Base-by-base conservation (phyloP, 306 rosid genomes). In the Rubus idaeus region DNA sequence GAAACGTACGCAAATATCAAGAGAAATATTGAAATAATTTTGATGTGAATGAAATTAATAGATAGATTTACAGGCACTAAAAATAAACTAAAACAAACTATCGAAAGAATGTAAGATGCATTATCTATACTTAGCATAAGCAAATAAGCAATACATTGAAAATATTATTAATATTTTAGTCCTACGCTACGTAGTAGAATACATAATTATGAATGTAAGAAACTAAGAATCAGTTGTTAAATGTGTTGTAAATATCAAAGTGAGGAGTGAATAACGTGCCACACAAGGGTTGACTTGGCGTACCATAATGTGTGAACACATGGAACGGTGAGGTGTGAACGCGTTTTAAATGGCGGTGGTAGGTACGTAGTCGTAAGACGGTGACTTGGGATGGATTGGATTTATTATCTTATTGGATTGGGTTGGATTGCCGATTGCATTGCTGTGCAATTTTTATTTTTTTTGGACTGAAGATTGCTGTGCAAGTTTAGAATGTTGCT, bases 301-400 rank as follows among this genome's bases (percentile, higher is more conserved):
- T 1, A 3, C 8, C 14, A 51, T 17, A 16, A 4, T 49, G 82
- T 66, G 82, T 58, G 41, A 71, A 76, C 69, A 72, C 63, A 18
- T n/a, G n/a, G n/a, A n/a, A 6, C 50, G 6, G 26, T 0, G 4
- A 65, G 4, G 78, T 85, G 81, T 85, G 86, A 81, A 85, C 83
- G 76, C 81, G 65, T 51, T 37, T 46, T 46, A 13, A 1, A 42
- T 6, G 69, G 61, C 49, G 71, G 79, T 50, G 81, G 73, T 75
- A 72, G 78, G 65, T 37, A 6, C 76, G 79, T 75, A 65, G 81
- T 77, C 70, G 51, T 60, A 12, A 26, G 88, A 72, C 81, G 81
- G 79, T 85, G 81, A 78, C 78, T 11, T 5, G 52, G 21, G 26
- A 23, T 23, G 26, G 26, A 23, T 8, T 11, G 52, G 17, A 5